phyloP scores from a whole-genome alignment of 1,284 basidiomycete genomes.

The Peniophora sp. region DNA sequence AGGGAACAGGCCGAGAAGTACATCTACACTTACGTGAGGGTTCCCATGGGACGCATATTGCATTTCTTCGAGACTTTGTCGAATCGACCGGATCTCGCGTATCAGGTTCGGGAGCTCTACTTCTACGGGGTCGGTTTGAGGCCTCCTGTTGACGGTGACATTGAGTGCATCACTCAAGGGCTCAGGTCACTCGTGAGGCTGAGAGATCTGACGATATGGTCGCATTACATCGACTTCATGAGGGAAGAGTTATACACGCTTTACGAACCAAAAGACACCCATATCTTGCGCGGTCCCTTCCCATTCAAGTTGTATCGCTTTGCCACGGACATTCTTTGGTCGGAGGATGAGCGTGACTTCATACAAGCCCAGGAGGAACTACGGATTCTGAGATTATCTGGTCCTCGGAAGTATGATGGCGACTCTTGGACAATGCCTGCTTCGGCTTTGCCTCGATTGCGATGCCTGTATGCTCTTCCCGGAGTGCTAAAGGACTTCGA shows the following conservation, averaged over 20 bases:
- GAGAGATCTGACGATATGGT: constrained; percentile 8
- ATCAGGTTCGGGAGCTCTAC: constrained; percentile 6
- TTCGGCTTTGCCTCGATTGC: neutral
- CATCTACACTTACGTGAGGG: constrained; percentile 6
- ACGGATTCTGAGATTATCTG: constrained; percentile 5
- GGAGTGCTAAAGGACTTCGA: neutral
- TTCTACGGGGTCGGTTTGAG: constrained; percentile 3
- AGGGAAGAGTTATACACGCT: constrained; percentile 3
- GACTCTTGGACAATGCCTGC: neutral
- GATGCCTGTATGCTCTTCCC: neutral
- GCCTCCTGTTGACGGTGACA: constrained; percentile 4
- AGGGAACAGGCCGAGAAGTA: constrained; percentile 5
- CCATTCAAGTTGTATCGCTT: constrained; percentile 6
- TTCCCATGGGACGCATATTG: constrained; percentile 6
- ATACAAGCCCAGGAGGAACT: constrained; percentile 8
- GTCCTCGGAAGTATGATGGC: neutral
- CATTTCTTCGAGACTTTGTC: constrained; percentile 8
- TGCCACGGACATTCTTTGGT: constrained; percentile 6
- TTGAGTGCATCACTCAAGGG: constrained; percentile 2
- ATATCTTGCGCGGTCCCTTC: neutral
- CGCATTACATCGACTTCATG: neutral
- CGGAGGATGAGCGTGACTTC: constrained; percentile 1
- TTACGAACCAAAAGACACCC: neutral
- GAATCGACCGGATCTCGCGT: constrained; percentile 10
- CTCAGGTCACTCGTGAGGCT: constrained; percentile 6